phyloP scores from a whole-genome alignment of 192 early-diverging fungal species.

The Rhizoclosmatium globosum region DNA sequence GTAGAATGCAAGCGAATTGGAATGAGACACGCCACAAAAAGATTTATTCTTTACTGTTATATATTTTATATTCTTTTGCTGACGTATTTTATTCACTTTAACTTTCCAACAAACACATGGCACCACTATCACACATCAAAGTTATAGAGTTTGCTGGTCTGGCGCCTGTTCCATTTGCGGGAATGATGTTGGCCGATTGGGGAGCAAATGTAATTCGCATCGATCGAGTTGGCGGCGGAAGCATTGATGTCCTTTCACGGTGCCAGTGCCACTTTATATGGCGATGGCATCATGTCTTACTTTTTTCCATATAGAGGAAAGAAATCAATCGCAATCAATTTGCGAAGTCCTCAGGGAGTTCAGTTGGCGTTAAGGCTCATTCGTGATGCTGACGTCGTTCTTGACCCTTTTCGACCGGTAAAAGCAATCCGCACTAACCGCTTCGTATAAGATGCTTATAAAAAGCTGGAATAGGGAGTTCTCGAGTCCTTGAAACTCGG shows the following conservation, averaged over 20 bases:
- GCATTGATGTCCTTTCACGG: too few species aligned
- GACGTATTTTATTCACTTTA: too few species aligned
- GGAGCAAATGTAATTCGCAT: slow-evolving; percentile 74
- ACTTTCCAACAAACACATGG: not conserved
- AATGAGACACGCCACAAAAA: too few species aligned
- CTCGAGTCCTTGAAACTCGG: slow-evolving; percentile 74
- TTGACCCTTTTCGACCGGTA: slow-evolving; percentile 72
- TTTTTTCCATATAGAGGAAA: slow-evolving; percentile 53
- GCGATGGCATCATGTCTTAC: too few species aligned
- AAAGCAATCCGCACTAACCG: not conserved
- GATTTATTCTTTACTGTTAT: too few species aligned
- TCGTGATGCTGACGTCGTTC: slow-evolving; percentile 63
- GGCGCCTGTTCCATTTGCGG: slow-evolving; percentile 73
- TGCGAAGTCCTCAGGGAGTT: slow-evolving; percentile 60
- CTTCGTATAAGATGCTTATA: not conserved
- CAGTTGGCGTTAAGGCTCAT: slow-evolving; percentile 54
- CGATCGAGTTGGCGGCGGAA: slow-evolving; percentile 48
- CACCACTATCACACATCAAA: slow-evolving; percentile 47
- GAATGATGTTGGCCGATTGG: slow-evolving; percentile 73
- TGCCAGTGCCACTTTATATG: too few species aligned
- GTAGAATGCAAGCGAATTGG: too few species aligned
- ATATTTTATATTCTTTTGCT: too few species aligned
- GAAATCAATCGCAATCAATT: slow-evolving; percentile 66
- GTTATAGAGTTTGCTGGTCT: slow-evolving; percentile 76
- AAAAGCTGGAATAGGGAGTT: slow-evolving; percentile 55